Evolutionary conservation across 176 grass and related monocot species (phyloP).

Genomic region (Eleusine coracana): DNA sequence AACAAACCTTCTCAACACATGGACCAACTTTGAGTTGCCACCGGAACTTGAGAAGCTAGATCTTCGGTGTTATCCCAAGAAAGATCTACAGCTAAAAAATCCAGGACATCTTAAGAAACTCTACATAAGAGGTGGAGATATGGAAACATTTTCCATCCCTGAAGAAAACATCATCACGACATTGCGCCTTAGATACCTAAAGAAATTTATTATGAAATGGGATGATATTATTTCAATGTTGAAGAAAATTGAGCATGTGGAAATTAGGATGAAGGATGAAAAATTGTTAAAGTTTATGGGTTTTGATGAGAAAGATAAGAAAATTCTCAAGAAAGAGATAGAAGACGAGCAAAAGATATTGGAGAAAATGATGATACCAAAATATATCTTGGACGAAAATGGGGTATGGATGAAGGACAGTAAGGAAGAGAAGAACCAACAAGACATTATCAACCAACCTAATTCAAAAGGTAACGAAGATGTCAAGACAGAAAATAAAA

Average conservation of each 20-base stretch:
- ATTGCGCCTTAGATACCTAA: slow-evolving; percentile 45
- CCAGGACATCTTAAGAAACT: not conserved
- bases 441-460: no score
- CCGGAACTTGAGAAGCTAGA: slow-evolving; percentile 29
- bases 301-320: not conserved
- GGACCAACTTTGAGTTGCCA: slow-evolving; percentile 33
- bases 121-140: slow-evolving; percentile 45
- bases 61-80: slow-evolving; percentile 41
- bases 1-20: accelerated
- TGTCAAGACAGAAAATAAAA: not conserved
- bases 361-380: not conserved
- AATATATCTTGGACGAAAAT: slow-evolving; percentile 22
- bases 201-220: not conserved
- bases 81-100: not conserved
- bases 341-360: not conserved
- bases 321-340: not conserved
- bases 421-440: slow-evolving; percentile 7
- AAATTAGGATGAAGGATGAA: slow-evolving; percentile 36
- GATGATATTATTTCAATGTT: accelerated
- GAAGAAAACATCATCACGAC: not conserved
- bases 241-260: not conserved
- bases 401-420: slow-evolving; percentile 38
- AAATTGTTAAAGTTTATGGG: not conserved
- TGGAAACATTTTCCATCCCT: not conserved
- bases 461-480: not conserved